Base-by-base conservation (phyloP, 371 early-diverging fungal genomes). In the Nosema muscidifuracis region DNA sequence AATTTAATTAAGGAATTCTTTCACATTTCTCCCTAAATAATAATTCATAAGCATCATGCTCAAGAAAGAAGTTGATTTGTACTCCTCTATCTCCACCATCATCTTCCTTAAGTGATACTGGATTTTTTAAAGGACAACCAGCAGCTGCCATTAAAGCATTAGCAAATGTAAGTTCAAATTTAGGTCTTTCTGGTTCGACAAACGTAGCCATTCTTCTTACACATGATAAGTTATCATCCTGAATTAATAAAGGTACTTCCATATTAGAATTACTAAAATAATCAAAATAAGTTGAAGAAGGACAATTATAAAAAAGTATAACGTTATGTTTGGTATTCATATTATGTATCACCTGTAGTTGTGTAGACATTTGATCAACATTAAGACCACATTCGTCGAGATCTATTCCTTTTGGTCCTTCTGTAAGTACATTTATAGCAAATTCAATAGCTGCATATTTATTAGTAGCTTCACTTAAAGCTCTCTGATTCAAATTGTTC, bases 71-170 rank as follows among this genome's bases (percentile, higher is more conserved):
- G 33, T 31, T 58, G 18, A 34, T 58, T 6, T n/a, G 12, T n/a
- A 58, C 58, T 16, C 58, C 58, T n/a, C 43, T 47, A 56, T 73
- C 73, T 30, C 73, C 73, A 42, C 30, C 51, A 40, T 33, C 56
- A 12, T 61, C 65, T 42, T 66, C 66, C 12, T 56, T 62, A 28
- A 65, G 43, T 30, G 55, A 40, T 38, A 73, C 34, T 40, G 66
- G 44, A 38, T 65, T 65, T 24, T 67, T 47, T 22, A 43, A 13
- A 43, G 42, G 33, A 44, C 40, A 44, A 7, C 73, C 73, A 0
- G 57, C 43, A 3, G 73, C 47, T 22, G n/a, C 28, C 34, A 65
- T 40, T 9, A 73, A 22, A 10, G 66, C 53, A 60, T 60, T 73
- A 7, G 61, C 51, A 31, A 73, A 20, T 16, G 60, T 56, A 28